These are phyloP conservation scores for Dipteronia sinensis DNA, from an alignment of 345 rosid species.

Conservation along the genomic window DNA sequence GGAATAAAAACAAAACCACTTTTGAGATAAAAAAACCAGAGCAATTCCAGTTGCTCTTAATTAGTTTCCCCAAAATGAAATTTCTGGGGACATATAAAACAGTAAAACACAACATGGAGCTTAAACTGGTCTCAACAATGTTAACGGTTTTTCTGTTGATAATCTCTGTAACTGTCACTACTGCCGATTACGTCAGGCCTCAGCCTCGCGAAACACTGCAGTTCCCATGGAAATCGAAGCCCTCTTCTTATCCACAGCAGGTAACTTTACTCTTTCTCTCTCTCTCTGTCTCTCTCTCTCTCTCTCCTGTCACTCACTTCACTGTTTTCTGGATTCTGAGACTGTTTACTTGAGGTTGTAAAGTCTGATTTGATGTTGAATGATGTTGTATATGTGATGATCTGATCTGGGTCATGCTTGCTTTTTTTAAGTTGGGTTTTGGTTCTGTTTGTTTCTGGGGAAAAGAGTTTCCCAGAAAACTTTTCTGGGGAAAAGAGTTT, in stretches of 20 bases:
- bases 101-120: constrained; percentile 23
- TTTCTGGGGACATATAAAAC: not conserved
- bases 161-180: constrained; percentile 35
- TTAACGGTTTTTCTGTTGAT: constrained; percentile 23
- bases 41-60: no score
- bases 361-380: constrained; percentile 6
- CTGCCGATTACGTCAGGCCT: constrained; percentile 65
- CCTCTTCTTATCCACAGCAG: constrained; percentile 73
- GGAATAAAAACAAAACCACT: not conserved
- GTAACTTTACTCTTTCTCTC: constrained; percentile 29
- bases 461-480: not conserved
- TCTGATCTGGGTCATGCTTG: constrained; percentile 26
- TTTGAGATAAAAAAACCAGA: not conserved
- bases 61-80: not conserved
- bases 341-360: not conserved
- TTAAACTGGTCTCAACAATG: constrained; percentile 1
- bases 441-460: not conserved
- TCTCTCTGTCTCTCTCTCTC: no score
- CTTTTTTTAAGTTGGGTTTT: constrained; percentile 6
- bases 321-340: not conserved
- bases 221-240: constrained; percentile 57
- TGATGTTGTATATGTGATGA: not conserved
- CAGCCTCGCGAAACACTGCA: constrained; percentile 73
- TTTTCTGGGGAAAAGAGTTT: not conserved
- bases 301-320: no score